These are phyloP conservation scores for Melaleuca quinquenervia DNA, from an alignment of 345 rosid species.

Conservation along the genomic window DNA sequence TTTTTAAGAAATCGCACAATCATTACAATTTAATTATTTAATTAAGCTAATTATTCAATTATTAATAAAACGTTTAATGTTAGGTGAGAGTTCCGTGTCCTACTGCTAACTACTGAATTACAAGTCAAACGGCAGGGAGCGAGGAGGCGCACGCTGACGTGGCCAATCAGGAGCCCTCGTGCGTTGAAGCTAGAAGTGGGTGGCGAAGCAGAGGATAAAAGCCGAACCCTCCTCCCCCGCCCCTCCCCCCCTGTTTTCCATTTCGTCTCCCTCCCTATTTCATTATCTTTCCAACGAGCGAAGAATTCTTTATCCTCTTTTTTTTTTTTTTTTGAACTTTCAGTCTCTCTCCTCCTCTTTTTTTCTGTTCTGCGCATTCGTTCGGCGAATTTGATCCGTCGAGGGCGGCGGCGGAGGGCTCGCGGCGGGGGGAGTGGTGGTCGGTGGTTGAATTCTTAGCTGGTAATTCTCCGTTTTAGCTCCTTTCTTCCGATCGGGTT, in stretches of 20 bases:
- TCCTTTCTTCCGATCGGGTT: neutral
- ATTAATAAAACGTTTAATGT: neutral
- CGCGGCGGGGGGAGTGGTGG: neutral
- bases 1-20: neutral
- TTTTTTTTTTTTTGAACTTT: neutral
- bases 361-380: neutral
- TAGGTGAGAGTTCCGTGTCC: conserved; percentile 4
- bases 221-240: neutral
- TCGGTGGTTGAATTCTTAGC: neutral
- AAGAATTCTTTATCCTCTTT: neutral
- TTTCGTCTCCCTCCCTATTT: neutral
- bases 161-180: neutral
- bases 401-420: neutral
- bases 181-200: neutral
- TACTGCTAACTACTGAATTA: neutral
- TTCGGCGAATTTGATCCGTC: neutral
- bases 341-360: neutral
- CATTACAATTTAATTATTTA: neutral
- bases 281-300: neutral
- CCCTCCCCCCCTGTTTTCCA: too few relatives aligned
- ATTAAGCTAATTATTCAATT: neutral
- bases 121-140: neutral
- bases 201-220: neutral
- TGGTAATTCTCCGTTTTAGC: neutral
- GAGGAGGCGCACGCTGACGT: neutral